Conservation (phyloP, 192 early-diverging fungal genomes). For the Umbelopsis vinacea region DNA sequence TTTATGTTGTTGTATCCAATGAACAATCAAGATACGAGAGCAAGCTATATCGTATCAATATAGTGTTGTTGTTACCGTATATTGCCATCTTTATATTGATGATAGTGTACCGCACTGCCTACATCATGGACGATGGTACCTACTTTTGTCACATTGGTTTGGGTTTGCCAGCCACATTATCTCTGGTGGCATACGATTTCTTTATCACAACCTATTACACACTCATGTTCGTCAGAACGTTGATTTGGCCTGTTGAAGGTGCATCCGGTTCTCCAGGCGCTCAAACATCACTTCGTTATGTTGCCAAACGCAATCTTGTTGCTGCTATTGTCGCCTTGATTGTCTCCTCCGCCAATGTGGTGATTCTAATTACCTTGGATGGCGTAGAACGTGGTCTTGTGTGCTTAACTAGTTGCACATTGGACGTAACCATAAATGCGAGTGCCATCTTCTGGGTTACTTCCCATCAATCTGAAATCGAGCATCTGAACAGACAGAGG, state of each 20-base stretch:
- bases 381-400: slow-evolving; percentile 51
- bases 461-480: slow-evolving; percentile 28
- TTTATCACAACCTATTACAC: slow-evolving; percentile 26
- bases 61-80: slow-evolving; percentile 43
- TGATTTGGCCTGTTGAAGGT: slow-evolving; percentile 5
- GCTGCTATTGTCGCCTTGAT: slow-evolving; percentile 46
- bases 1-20: not conserved
- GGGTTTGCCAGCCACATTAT: slow-evolving; percentile 21
- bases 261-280: not conserved
- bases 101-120: slow-evolving; percentile 31
- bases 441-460: slow-evolving; percentile 53
- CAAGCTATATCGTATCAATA: slow-evolving; percentile 43
- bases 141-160: slow-evolving; percentile 32
- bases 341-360: slow-evolving; percentile 47
- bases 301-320: slow-evolving; percentile 47
- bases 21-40: slow-evolving; percentile 35
- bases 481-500: slow-evolving; percentile 18
- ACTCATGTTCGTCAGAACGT: not conserved
- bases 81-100: slow-evolving; percentile 34
- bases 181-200: slow-evolving; percentile 30
- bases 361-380: slow-evolving; percentile 41
- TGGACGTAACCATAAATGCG: slow-evolving; percentile 55
- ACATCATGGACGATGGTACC: slow-evolving; percentile 27
- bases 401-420: slow-evolving; percentile 50
- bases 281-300: slow-evolving; percentile 27